These are phyloP conservation scores for Dactylellina parvicollis DNA, from an alignment of 2,329 filamentous ascomycete genomes.

Conservation along the genomic window DNA sequence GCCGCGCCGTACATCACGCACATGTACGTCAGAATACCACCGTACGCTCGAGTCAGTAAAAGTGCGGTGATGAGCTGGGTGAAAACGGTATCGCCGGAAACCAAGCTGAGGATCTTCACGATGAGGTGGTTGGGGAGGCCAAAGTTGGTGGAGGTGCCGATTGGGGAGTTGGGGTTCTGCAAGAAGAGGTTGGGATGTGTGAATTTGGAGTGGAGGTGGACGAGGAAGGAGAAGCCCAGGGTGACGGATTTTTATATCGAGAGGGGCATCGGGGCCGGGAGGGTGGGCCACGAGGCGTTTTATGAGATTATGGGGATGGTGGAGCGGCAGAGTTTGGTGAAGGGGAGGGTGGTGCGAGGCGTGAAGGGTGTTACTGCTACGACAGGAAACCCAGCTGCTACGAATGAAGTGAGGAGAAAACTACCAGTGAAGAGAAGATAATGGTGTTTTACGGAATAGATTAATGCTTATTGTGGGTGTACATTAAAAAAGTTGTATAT, in stretches of 20 bases:
- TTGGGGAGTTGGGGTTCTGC: slow-evolving; percentile 54
- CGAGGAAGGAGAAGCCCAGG: slow-evolving; percentile 36
- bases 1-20: slow-evolving; percentile 57
- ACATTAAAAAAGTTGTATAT: slow-evolving; percentile 32
- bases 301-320: slow-evolving; percentile 40
- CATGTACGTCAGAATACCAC: slow-evolving; percentile 56
- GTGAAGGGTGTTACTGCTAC: background rate
- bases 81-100: slow-evolving; percentile 48
- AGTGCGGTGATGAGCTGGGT: slow-evolving; percentile 47
- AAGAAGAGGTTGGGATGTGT: slow-evolving; percentile 56
- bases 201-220: slow-evolving; percentile 54
- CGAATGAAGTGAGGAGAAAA: slow-evolving; percentile 5
- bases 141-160: slow-evolving; percentile 55
- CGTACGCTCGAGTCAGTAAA: slow-evolving; percentile 54
- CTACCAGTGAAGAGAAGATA: background rate
- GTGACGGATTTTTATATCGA: slow-evolving; percentile 48
- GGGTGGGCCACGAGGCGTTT: slow-evolving; percentile 41
- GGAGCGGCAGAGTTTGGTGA: slow-evolving; percentile 22
- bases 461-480: background rate
- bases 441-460: background rate
- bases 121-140: slow-evolving; percentile 56
- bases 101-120: slow-evolving; percentile 55
- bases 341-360: background rate
- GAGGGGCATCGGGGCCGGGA: slow-evolving; percentile 31
- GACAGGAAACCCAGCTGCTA: background rate